Evolutionary conservation across 2,329 filamentous ascomycete species (phyloP).

Genomic region (Hypoxylon sp.): DNA sequence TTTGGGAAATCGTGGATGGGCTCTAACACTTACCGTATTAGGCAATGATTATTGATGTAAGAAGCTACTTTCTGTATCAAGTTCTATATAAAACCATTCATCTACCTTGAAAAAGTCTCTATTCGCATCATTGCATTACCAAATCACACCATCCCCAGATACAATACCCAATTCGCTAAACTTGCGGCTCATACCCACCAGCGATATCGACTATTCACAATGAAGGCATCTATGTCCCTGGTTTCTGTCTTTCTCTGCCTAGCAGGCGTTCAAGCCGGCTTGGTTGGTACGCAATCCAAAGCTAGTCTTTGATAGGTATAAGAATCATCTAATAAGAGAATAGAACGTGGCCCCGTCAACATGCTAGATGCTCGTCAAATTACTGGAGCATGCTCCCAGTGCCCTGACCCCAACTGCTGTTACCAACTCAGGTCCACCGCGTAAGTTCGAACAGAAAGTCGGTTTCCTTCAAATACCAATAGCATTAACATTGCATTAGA

Average conservation of each 20-base stretch:
- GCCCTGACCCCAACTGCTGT: conserved; percentile 1
- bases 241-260: conserved; percentile 38
- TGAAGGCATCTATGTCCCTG: conserved; percentile 37
- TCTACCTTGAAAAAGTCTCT: not conserved
- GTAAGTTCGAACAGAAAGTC: not conserved
- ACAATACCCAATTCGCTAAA: not conserved
- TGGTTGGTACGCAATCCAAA: conserved; percentile 6
- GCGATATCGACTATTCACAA: conserved; percentile 20
- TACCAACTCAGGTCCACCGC: not conserved
- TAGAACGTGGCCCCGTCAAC: conserved; percentile 1
- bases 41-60: not conserved
- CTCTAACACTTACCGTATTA: not conserved
- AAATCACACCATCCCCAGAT: conserved; percentile 6
- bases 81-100: conserved; percentile 22
- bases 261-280: conserved; percentile 36
- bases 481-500: not conserved
- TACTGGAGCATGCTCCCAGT: not conserved
- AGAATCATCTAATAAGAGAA: not conserved
- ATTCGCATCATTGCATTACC: not conserved
- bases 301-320: not conserved
- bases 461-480: not conserved
- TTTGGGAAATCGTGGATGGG: conserved; percentile 1
- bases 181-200: not conserved
- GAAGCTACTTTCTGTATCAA: not conserved
- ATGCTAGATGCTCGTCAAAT: not conserved